phyloP scores from a whole-genome alignment of 2,329 filamentous ascomycete species.

The Trichoderma polysporum region DNA sequence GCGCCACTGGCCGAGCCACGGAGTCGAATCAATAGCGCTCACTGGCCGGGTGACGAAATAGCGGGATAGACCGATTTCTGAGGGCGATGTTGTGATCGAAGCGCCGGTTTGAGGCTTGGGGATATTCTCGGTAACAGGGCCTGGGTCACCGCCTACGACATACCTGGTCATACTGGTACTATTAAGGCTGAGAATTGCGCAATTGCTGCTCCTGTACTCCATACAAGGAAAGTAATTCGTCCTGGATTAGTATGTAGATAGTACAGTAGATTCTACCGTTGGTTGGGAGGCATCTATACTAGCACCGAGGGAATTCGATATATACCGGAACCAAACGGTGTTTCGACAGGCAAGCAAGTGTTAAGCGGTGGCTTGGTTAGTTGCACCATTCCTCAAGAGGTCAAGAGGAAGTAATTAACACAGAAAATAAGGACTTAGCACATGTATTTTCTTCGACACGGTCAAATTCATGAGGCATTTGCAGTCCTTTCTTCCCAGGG shows the following conservation, averaged over 20 bases:
- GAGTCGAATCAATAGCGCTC: neutral
- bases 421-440: neutral
- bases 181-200: neutral
- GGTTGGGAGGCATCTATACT: neutral
- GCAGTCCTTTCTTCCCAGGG: neutral
- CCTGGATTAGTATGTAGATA: neutral
- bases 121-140: neutral
- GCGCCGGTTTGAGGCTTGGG: neutral
- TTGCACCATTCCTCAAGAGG: neutral
- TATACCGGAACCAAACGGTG: neutral
- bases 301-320: neutral
- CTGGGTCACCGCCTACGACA: neutral
- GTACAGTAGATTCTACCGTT: neutral
- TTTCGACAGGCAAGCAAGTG: neutral
- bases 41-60: neutral
- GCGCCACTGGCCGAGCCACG: constrained; percentile 1
- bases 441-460: no score
- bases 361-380: neutral
- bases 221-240: neutral
- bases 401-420: neutral
- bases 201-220: neutral
- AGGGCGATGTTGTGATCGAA: neutral
- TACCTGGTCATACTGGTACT: neutral
- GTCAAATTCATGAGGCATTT: neutral
- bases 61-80: neutral